Evolutionary conservation across 2,329 filamentous ascomycete genomes (phyloP), one percentile per base, ranked within the genome.

Genomic region (Herpotrichia juniperi): DNA sequence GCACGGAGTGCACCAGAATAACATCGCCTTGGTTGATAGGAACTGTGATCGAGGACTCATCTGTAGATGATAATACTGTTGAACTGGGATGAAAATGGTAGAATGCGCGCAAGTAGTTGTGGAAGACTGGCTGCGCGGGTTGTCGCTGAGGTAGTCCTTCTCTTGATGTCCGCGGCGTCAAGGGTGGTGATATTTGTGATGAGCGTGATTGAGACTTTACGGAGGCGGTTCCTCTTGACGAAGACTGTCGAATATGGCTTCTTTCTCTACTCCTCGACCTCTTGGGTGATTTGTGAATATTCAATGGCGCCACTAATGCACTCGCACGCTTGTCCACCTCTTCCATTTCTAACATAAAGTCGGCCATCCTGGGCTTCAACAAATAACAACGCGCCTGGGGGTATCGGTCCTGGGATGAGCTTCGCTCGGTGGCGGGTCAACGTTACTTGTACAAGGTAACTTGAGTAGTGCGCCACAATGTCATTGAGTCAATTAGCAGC

Each of bases 41-140:
- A 10, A 97, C 80, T 10, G 93, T 97, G 49, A 97, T 76, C 19
- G 79, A 76, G 5, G 76, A 75, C 37, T 77, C 76, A 37, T 78
- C 89, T 9, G 91, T 94, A 10, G 89, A 88, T 51, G 93, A 90
- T n/a, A 86, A 86, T 54, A 91, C 84, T 35, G 89, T 83, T 64
- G 87, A 87, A 53, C 83, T 86, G 1, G 93, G 92, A 51, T 93
- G 87, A 72, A 97, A 99, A 22, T 91, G 89, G 73, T 96, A 96
- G 69, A 96, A 93, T 44, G 94, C 94, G 59, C 94, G 89, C 40
- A 99, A 81, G 69, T 96, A 99, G 79, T 94, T 96, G 81, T 96
- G 90, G 70, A 97, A 96, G 52, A 92, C 81, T 2, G 88, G 84
- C 58, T 85, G 80, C 6, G 81, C 75, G 45, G 59, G 76, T 64